Percentiles rank a stretch among this genome's conserved stretches.
Evolutionary conservation across 257 asterid species (phyloP).

Genomic region (Anisodus acutangulus): DNA sequence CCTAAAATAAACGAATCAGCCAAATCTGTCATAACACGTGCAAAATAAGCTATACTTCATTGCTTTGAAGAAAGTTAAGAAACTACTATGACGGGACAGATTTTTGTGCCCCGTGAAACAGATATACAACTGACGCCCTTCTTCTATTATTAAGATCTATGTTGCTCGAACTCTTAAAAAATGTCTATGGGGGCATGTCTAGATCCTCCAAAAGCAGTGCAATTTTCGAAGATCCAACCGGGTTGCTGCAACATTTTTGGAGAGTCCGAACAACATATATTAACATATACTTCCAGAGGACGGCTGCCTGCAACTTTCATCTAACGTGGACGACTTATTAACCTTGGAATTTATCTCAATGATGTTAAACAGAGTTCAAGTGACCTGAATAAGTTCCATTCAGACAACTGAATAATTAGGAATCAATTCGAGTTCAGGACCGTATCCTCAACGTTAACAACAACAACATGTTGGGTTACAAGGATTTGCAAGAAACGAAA

Average conservation of each 20-base stretch:
- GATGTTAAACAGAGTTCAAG: not conserved
- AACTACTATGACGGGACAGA: not conserved
- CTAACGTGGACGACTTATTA: not conserved
- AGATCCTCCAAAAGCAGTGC: not conserved
- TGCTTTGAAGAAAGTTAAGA: not conserved
- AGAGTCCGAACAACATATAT: not conserved
- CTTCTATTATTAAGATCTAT: not conserved
- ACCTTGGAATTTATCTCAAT: not conserved
- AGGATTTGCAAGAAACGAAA: too few species aligned
- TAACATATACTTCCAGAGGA: not conserved
- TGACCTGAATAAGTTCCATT: not conserved
- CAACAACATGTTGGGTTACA: too few species aligned
- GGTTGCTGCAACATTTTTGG: not conserved
- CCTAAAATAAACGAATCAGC: constrained; percentile 34
- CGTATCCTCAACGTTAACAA: not conserved
- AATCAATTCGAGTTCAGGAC: not conserved
- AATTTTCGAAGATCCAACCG: not conserved
- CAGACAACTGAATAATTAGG: not conserved
- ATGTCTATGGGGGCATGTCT: not conserved
- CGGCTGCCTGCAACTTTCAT: not conserved
- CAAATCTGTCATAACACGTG: not conserved
- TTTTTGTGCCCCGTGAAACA: not conserved
- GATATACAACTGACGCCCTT: not conserved
- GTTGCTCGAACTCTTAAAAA: not conserved
- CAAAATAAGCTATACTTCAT: not conserved